Percentiles rank a stretch among this genome's conserved stretches.
These are phyloP conservation scores for Hibiscus mutabilis DNA, from an alignment of 345 rosid species.

Conservation along the genomic window DNA sequence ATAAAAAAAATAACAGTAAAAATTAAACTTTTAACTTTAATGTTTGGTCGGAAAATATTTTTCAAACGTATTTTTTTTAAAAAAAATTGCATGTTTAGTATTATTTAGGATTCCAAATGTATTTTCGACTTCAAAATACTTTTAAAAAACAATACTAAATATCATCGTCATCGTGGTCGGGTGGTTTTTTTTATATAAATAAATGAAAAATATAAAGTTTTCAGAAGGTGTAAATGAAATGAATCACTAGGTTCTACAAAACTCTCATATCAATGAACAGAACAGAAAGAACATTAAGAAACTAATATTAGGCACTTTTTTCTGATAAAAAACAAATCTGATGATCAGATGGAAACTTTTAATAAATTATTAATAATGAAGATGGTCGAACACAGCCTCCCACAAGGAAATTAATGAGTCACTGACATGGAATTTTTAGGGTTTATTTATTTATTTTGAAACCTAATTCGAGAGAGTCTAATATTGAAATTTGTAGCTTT, in stretches of 20 bases:
- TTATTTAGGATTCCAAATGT: too few relatives aligned
- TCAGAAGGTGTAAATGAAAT: neutral
- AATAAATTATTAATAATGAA: neutral
- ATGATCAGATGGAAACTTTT: neutral
- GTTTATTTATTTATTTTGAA: neutral
- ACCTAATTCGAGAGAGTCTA: slow-evolving; percentile 2
- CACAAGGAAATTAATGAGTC: slow-evolving; percentile 1
- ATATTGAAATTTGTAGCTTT: slow-evolving; percentile 10
- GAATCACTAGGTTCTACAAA: neutral
- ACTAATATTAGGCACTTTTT: neutral
- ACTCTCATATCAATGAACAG: neutral
- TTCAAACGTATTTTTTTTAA: too few relatives aligned
- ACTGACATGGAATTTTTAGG: slow-evolving; percentile 6
- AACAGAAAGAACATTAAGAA: neutral
- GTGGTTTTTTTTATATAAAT: too few relatives aligned
- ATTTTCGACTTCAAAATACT: too few relatives aligned
- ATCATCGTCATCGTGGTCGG: too few relatives aligned
- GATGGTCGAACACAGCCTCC: neutral
- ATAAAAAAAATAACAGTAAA: too few relatives aligned
- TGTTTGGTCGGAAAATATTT: too few relatives aligned
- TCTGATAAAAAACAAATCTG: neutral
- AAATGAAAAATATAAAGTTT: neutral
- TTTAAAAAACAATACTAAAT: too few relatives aligned
- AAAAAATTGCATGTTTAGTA: too few relatives aligned
- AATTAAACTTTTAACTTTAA: too few relatives aligned